Conservation (phyloP, 2,329 filamentous ascomycete species). For the Colletotrichum scovillei region DNA sequence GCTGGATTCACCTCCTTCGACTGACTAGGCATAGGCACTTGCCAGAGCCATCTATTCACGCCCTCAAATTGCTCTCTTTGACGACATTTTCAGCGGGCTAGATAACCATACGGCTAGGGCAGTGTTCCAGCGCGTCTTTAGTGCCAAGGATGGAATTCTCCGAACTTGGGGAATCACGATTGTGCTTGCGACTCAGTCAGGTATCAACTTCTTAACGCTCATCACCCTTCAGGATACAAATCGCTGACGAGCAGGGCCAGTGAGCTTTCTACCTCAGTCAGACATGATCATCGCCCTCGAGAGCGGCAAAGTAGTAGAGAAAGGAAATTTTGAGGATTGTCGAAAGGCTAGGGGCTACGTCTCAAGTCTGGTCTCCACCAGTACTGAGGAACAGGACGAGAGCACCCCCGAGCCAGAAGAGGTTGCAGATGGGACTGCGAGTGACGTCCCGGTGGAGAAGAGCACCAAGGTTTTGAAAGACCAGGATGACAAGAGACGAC, state of each 20-base stretch:
- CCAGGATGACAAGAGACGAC: conserved; percentile 29
- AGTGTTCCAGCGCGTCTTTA: conserved; percentile 46
- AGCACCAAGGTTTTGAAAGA: background rate
- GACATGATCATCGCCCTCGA: conserved; percentile 49
- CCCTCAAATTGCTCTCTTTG: conserved; percentile 46
- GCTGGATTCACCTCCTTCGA: too few species aligned
- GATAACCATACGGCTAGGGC: conserved; percentile 47
- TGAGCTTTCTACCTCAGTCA: conserved; percentile 44
- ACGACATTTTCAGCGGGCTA: conserved; percentile 52
- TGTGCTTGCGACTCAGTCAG: conserved; percentile 50
- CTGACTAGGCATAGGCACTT: conserved; percentile 43
- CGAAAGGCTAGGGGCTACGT: conserved; percentile 47
- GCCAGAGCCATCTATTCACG: conserved; percentile 52
- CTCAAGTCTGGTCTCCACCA: conserved; percentile 39
- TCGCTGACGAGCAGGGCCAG: background rate
- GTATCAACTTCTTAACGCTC: conserved; percentile 23
- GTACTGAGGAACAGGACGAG: background rate
- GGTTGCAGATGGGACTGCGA: background rate
- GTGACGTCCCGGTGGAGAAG: background rate
- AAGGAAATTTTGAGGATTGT: conserved; percentile 48
- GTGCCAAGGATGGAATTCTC: conserved; percentile 41
- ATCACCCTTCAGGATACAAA: background rate
- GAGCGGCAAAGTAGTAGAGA: conserved; percentile 46
- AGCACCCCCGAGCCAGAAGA: background rate
- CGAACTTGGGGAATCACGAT: conserved; percentile 46